Evolutionary conservation across 202 grass and related monocot genomes (phyloP).

Genomic region (Schoenoplectus triqueter): DNA sequence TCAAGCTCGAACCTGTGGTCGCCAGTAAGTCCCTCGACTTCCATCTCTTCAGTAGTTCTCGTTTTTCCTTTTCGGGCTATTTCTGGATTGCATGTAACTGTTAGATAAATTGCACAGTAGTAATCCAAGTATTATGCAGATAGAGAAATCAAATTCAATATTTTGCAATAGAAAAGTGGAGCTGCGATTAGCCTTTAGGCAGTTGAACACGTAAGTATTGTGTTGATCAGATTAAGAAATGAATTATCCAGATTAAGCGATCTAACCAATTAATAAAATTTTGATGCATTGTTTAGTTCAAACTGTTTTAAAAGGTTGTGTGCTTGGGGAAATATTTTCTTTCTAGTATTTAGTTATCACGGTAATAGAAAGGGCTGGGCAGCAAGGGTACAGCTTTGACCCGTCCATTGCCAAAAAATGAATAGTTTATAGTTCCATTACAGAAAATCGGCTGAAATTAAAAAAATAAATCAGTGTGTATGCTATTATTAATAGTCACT

Average conservation of each 20-base stretch:
- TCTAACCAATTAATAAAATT: background rate
- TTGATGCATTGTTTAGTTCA: background rate
- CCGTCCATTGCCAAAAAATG: background rate
- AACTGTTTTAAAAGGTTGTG: background rate
- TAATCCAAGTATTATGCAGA: background rate
- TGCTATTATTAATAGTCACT: background rate
- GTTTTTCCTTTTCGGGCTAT: background rate
- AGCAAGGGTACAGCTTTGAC: background rate
- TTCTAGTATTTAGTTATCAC: background rate
- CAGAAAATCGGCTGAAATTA: background rate
- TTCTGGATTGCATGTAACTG: background rate
- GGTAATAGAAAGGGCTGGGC: background rate
- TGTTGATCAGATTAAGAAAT: background rate
- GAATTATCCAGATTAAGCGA: background rate
- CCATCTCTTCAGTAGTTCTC: background rate
- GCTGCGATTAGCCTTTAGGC: background rate
- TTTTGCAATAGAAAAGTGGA: background rate
- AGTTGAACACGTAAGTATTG: background rate
- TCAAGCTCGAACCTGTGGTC: constrained; percentile 52
- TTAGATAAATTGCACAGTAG: background rate
- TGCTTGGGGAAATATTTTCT: background rate
- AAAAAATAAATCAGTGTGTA: background rate
- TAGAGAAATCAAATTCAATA: background rate
- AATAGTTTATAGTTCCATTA: background rate
- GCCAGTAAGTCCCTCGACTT: constrained; percentile 47